Base-by-base conservation (phyloP, 2,329 filamentous ascomycete genomes). In the Stemphylium lycopersici region DNA sequence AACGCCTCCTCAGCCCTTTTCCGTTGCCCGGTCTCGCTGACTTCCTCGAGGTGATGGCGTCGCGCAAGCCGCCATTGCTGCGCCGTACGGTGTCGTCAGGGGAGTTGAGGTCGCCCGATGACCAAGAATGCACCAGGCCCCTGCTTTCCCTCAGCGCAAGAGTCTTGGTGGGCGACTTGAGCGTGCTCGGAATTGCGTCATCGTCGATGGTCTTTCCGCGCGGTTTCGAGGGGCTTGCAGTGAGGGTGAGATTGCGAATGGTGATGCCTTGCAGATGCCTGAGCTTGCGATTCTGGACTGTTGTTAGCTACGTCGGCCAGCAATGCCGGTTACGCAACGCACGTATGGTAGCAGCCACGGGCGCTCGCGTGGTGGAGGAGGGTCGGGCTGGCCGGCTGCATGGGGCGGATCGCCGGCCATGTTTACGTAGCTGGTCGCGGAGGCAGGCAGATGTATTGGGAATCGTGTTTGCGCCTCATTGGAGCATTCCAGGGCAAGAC, bases 211-310 rank as follows among this genome's bases (percentile, higher is more conserved):
- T 89, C 74, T 82, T 84, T 12, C 80, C 78, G 47, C 81, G 81
- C 33, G 72, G 61, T 55, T 82, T 68, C 78, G 67, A 78, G 78
- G 54, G 80, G 4, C 16, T 24, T 80, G 20, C 80, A 80, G 62
- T 62, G n/a, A 96, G 87, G 58, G 86, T 87, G 38, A 97, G 81
- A 74, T 97, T 97, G 53, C 93, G 90, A 46, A 97, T 79, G 51
- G 90, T 93, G 65, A 98, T 86, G 63, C 91, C 91, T 67, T 90
- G 88, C 4, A 97, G 83, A 79, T 97, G 93, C 49, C 93, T 87
- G 48, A 98, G 82, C 74, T 89, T 92, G 73, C 92, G 90, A 74
- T 96, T 97, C 82, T 95, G 65, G 18, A 1, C 13, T 18, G 29
- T n/a, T 10, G 38, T 42, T 54, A 49, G 53, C 38, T 38, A 13